Base-by-base conservation (phyloP, 2,329 filamentous ascomycete species). In the Talaromyces sp. region DNA sequence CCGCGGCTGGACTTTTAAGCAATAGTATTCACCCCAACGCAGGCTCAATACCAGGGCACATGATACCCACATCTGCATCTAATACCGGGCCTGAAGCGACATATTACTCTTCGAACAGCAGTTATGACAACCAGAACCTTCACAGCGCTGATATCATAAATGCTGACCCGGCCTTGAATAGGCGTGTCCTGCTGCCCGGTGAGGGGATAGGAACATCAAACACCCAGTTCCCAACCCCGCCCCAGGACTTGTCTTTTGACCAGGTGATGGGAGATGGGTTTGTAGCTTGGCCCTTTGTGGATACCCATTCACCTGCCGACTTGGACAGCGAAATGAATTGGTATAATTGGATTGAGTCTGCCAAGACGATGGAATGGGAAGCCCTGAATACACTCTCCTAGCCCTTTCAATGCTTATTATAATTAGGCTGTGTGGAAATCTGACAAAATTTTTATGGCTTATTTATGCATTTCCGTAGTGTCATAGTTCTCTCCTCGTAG, bases 291-390 rank as follows among this genome's bases (percentile, higher is more conserved):
- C 57, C 70, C 14, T 65, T 70, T 32, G 32, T 69, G 35, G 64
- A 67, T 51, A 29, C 11, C 11, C 3, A 52, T 17, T 29, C 49
- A n/a, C 41, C 63, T 11, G 71, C 72, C 65, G 69, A 73, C 31
- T 58, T 73, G 43, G 71, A 72, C 53, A 59, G 56, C 8, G 71
- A 74, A n/a, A 58, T 75, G 19, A 64, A 76, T 60, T 77, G 75
- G 74, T 72, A 73, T 63, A 69, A 70, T 56, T 77, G 75, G 75
- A 63, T 76, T 19, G 68, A 75, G 58, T 73, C 72, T 60, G 71
- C 72, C 1, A 72, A 71, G 55, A 63, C 64, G 17, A 64, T 71
- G 58, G 66, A 68, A 27, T 52, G 21, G 26, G 49, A 52, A 52
- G 43, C 43, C 4, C 10, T 46, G 1, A 46, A 46, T 24, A 24